These are phyloP conservation scores for Pelargonium myrrhifolium DNA, from an alignment of 441 rosid genomes.

Conservation along the genomic window DNA sequence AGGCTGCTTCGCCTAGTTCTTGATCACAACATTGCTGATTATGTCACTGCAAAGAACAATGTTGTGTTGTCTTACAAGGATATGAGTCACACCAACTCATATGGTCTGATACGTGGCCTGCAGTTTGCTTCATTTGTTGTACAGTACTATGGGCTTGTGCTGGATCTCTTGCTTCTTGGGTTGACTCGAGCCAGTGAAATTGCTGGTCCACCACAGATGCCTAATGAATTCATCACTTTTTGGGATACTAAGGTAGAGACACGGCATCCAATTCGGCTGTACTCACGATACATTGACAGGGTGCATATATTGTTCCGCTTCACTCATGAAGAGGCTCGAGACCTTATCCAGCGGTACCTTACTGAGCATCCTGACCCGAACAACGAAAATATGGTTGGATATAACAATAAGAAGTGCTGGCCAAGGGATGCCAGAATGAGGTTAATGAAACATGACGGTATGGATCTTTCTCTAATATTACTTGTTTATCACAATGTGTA, in stretches of 20 bases:
- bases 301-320: constrained; percentile 94
- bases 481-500: background rate
- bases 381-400: constrained; percentile 99
- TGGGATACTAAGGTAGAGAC: constrained; percentile 99
- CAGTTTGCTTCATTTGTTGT: constrained; percentile 99
- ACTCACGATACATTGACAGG: constrained; percentile 87
- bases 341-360: constrained; percentile 95
- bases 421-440: constrained; percentile 99
- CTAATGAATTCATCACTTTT: constrained; percentile 90
- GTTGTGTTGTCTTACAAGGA: constrained; percentile 96
- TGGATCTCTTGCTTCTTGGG: constrained; percentile 94
- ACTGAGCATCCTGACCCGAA: constrained; percentile 99
- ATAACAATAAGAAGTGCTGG: constrained; percentile 99
- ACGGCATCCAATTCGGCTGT: constrained; percentile 86
- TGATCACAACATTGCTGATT: constrained; percentile 97
- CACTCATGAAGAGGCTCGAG: constrained; percentile 97
- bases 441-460: constrained; percentile 98
- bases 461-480: background rate
- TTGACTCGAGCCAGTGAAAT: constrained; percentile 98
- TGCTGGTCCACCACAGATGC: constrained; percentile 99
- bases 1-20: constrained; percentile 97
- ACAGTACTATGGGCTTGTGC: constrained; percentile 90
- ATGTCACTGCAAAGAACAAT: constrained; percentile 95
- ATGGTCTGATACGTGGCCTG: constrained; percentile 97
- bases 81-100: constrained; percentile 97